These are phyloP conservation scores for Aspergillus sclerotialis DNA, from an alignment of 2,329 filamentous ascomycete genomes.

Conservation along the genomic window DNA sequence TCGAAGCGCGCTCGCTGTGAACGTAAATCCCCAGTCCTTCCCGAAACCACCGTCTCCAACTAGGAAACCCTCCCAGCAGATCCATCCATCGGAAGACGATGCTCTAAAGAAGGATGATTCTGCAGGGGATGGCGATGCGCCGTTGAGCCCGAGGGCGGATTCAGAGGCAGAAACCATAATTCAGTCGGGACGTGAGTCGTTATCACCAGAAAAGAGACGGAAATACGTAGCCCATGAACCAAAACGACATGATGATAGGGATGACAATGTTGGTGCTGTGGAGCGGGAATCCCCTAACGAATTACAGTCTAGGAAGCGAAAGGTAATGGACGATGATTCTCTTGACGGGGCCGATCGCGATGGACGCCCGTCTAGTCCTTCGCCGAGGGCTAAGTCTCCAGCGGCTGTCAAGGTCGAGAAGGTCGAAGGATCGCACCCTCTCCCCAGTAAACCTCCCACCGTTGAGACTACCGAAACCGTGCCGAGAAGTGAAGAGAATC, in stretches of 20 bases:
- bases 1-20: slow-evolving; percentile 25
- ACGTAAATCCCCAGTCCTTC: slow-evolving; percentile 19
- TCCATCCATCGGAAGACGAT: slow-evolving; percentile 14
- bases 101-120: slow-evolving; percentile 17
- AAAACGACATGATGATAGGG: slow-evolving; percentile 22
- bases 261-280: slow-evolving; percentile 11
- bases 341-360: slow-evolving; percentile 14
- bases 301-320: slow-evolving; percentile 23
- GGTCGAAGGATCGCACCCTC: slow-evolving; percentile 21
- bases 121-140: slow-evolving; percentile 27
- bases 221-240: slow-evolving; percentile 34
- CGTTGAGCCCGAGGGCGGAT: slow-evolving; percentile 35
- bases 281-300: slow-evolving; percentile 16
- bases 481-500: slow-evolving; percentile 12
- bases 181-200: slow-evolving; percentile 38
- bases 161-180: slow-evolving; percentile 46
- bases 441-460: slow-evolving; percentile 16
- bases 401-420: slow-evolving; percentile 32
- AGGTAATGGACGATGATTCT: slow-evolving; percentile 20
- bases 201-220: slow-evolving; percentile 41
- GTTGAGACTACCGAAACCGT: slow-evolving; percentile 10
- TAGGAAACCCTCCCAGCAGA: slow-evolving; percentile 12
- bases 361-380: slow-evolving; percentile 18
- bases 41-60: slow-evolving; percentile 17
- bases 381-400: slow-evolving; percentile 20